phyloP scores from a whole-genome alignment of 345 rosid species.

The Salix purpurea region DNA sequence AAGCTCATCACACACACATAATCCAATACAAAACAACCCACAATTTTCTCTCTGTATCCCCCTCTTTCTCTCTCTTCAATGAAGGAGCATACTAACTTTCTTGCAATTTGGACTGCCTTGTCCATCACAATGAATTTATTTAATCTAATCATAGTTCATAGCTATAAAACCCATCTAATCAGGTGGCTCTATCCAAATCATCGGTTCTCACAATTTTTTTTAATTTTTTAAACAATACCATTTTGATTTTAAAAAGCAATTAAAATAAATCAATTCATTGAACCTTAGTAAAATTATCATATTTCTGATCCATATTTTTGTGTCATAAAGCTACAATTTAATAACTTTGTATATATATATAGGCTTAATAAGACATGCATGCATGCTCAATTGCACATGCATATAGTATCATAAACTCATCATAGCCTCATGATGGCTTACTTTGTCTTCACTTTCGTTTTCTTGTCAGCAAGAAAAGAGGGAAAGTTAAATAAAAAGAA shows the following conservation, averaged over 20 bases:
- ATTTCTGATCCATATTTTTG: no score
- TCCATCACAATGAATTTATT: no score
- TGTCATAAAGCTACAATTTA: no score
- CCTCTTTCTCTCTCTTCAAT: no score
- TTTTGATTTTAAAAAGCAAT: no score
- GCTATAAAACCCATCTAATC: no score
- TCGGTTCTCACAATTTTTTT: neutral
- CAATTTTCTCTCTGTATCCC: no score
- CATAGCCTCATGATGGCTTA: constrained; percentile 21
- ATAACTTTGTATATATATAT: neutral
- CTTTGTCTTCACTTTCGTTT: constrained; percentile 19
- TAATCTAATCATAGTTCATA: no score
- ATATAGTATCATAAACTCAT: constrained; percentile 17
- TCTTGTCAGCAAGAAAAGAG: constrained; percentile 17
- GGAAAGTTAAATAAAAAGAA: constrained; percentile 1
- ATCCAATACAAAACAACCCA: neutral
- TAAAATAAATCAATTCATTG: no score
- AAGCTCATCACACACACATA: neutral
- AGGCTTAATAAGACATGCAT: constrained; percentile 5
- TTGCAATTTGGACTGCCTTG: neutral
- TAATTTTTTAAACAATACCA: neutral
- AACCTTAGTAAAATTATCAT: no score
- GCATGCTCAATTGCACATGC: constrained; percentile 12
- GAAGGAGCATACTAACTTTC: neutral
- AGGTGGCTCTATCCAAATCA: no score